phyloP scores from a whole-genome alignment of 164 flowering plant genomes.

The Warburgia ugandensis region DNA sequence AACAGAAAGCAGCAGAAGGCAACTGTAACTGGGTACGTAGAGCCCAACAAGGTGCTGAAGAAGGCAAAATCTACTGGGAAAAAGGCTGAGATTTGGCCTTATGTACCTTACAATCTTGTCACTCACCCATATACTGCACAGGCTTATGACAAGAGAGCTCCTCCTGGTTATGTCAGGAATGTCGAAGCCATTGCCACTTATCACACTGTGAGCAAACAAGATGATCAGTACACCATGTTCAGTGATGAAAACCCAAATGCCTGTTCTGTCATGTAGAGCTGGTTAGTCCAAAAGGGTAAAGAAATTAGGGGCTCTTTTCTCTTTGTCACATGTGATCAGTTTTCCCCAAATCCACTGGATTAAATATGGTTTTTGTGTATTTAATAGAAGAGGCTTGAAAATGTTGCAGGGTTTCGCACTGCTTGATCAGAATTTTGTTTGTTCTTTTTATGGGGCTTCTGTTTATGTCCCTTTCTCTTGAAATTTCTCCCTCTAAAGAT shows the following conservation, averaged over 20 bases:
- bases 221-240: constrained; percentile 56
- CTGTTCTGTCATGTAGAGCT: constrained; percentile 50
- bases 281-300: too few relatives aligned
- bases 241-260: constrained; percentile 88
- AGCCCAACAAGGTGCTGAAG: constrained; percentile 56
- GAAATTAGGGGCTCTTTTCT: too few relatives aligned
- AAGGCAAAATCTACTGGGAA: constrained; percentile 62
- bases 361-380: too few relatives aligned
- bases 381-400: too few relatives aligned
- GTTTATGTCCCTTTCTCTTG: too few relatives aligned
- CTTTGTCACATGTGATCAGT: too few relatives aligned
- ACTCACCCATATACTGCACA: constrained; percentile 60
- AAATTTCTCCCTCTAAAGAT: too few relatives aligned
- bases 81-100: constrained; percentile 79
- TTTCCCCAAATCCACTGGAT: too few relatives aligned
- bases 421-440: too few relatives aligned
- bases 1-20: constrained; percentile 76
- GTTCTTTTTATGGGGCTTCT: too few relatives aligned
- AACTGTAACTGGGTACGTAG: constrained; percentile 67
- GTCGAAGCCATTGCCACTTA: constrained; percentile 27
- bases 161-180: constrained; percentile 53
- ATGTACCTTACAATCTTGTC: constrained; percentile 62
- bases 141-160: constrained; percentile 88
- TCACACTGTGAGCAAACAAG: constrained; percentile 28
- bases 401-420: too few relatives aligned